Conservation (phyloP, 441 rosid species). For the Breynia disticha region DNA sequence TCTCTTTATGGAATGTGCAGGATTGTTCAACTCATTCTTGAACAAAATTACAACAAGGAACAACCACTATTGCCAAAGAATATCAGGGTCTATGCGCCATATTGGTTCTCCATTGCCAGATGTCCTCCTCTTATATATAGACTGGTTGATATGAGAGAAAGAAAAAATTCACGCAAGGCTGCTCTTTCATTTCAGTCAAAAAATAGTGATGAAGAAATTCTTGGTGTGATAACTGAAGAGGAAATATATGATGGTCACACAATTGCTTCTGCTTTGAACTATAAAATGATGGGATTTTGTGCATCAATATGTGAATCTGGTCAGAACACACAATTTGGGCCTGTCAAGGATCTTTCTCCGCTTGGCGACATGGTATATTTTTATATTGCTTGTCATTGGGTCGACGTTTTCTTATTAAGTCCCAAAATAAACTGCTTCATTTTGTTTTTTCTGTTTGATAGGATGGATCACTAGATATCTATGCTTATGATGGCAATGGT, state of each 20-base stretch:
- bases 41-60: slow-evolving; percentile 72
- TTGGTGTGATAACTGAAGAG: slow-evolving; percentile 67
- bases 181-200: slow-evolving; percentile 47
- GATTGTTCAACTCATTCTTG: slow-evolving; percentile 75
- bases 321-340: slow-evolving; percentile 51
- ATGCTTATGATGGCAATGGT: slow-evolving; percentile 63
- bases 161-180: slow-evolving; percentile 44
- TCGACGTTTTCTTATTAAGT: slow-evolving; percentile 12
- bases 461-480: slow-evolving; percentile 97
- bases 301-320: slow-evolving; percentile 50
- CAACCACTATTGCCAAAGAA: slow-evolving; percentile 45
- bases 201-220: slow-evolving; percentile 30
- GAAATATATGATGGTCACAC: slow-evolving; percentile 83
- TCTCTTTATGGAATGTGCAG: slow-evolving; percentile 34
- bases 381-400: slow-evolving; percentile 3
- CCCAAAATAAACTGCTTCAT: slow-evolving; percentile 9
- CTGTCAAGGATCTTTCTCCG: slow-evolving; percentile 75
- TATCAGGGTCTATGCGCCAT: slow-evolving; percentile 82
- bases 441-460: slow-evolving; percentile 20
- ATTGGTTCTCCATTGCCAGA: slow-evolving; percentile 80
- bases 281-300: slow-evolving; percentile 59
- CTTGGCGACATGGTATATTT: slow-evolving; percentile 82
- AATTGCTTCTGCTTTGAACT: slow-evolving; percentile 90
- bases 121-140: slow-evolving; percentile 77
- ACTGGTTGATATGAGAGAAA: slow-evolving; percentile 53